Evolutionary conservation across 2,329 filamentous ascomycete species (phyloP).

Genomic region (Phaeosphaeria sp.): DNA sequence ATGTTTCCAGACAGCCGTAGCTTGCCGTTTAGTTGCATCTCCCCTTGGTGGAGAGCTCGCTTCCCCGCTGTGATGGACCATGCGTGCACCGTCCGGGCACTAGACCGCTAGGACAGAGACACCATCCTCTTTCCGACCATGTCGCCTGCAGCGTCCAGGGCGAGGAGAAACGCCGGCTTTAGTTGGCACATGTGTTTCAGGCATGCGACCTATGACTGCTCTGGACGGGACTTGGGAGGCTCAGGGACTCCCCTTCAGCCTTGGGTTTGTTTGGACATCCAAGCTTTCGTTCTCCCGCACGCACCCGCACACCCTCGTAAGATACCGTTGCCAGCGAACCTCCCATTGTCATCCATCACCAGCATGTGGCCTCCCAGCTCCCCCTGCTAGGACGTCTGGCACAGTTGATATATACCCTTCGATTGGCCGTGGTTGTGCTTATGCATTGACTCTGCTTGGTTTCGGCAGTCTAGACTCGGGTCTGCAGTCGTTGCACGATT

Average conservation of each 20-base stretch:
- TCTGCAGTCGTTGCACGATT: constrained; percentile 31
- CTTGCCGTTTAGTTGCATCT: constrained; percentile 9
- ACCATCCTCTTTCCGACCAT: constrained; percentile 14
- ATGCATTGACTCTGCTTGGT: constrained; percentile 34
- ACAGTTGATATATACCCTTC: neutral
- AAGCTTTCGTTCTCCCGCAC: constrained; percentile 20
- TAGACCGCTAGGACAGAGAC: constrained; percentile 11
- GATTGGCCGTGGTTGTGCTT: constrained; percentile 24
- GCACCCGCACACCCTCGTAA: constrained; percentile 6
- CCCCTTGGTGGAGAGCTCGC: constrained; percentile 17
- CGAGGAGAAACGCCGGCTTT: constrained; percentile 26
- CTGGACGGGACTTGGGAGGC: constrained; percentile 14
- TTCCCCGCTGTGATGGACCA: constrained; percentile 25
- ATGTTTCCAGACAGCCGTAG: constrained; percentile 1
- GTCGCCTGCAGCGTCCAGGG: constrained; percentile 28
- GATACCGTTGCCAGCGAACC: neutral
- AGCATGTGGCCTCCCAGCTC: constrained; percentile 28
- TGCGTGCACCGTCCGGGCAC: constrained; percentile 27
- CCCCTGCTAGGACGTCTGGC: constrained; percentile 26
- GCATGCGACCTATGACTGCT: constrained; percentile 27
- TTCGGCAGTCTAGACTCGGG: constrained; percentile 25
- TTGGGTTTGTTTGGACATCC: constrained; percentile 12
- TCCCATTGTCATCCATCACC: constrained; percentile 10
- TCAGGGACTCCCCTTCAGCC: constrained; percentile 9
- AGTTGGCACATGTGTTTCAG: constrained; percentile 20